These are phyloP conservation scores for Cordyceps cicadae DNA, from an alignment of 2,329 filamentous ascomycete species.

Conservation along the genomic window DNA sequence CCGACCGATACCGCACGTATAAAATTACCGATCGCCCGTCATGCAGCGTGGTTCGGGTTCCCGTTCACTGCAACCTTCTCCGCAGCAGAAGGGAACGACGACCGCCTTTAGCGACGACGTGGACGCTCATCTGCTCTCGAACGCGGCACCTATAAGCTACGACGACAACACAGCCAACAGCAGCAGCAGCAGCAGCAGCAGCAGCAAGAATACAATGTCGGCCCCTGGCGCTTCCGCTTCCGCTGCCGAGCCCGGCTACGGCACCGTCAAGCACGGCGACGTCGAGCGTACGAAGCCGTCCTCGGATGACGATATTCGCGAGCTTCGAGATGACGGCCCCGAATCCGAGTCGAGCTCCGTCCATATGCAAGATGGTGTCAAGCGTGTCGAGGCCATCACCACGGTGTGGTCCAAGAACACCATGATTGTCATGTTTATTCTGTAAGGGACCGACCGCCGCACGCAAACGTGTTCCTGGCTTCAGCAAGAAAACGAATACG, in stretches of 20 bases:
- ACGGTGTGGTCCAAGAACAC: conserved; percentile 29
- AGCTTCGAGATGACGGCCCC: not conserved
- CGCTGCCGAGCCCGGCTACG: not conserved
- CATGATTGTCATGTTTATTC: conserved; percentile 27
- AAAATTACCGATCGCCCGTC: not conserved
- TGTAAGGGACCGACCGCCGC: conserved; percentile 23
- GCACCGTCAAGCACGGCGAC: conserved; percentile 2
- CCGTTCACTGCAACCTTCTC: not conserved
- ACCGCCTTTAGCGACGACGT: not conserved
- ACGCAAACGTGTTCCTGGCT: too few relatives aligned
- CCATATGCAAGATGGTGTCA: conserved; percentile 29
- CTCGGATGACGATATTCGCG: conserved; percentile 11
- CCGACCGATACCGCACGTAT: not conserved
- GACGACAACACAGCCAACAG: not conserved
- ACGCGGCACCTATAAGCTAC: not conserved
- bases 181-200: not conserved
- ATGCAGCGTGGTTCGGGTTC: not conserved
- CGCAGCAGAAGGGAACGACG: not conserved
- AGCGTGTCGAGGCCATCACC: conserved; percentile 30
- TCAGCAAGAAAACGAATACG: not conserved
- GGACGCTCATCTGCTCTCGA: not conserved
- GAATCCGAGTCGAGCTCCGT: conserved; percentile 14
- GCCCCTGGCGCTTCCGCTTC: not conserved
- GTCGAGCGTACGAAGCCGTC: not conserved
- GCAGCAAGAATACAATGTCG: not conserved